phyloP scores from a whole-genome alignment of 2,329 filamentous ascomycete species.

The Penicillium verrucosum region DNA sequence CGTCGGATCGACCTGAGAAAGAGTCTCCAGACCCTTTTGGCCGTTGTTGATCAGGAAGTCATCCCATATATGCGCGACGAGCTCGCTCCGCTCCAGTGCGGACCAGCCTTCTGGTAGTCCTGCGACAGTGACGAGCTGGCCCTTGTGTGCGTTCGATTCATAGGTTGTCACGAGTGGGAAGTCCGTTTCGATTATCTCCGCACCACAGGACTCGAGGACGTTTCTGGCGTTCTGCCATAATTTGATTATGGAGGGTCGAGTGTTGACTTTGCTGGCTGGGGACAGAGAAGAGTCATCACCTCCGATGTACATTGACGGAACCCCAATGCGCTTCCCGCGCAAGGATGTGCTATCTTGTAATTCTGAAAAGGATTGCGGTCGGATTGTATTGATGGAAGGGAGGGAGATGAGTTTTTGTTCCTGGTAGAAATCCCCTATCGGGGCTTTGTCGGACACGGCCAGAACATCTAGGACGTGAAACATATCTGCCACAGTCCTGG shows the following conservation, averaged over 20 bases:
- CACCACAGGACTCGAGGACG: conserved; percentile 31
- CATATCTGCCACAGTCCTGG: conserved; percentile 51
- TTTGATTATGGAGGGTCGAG: conserved; percentile 39
- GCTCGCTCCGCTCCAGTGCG: conserved; percentile 46
- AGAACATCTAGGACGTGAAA: conserved; percentile 51
- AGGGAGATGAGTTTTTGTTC: conserved; percentile 49
- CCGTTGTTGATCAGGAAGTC: conserved; percentile 48
- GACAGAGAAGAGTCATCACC: conserved; percentile 30
- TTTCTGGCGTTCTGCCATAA: conserved; percentile 32
- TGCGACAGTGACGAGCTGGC: conserved; percentile 40
- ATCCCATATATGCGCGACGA: conserved; percentile 54
- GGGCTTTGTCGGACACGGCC: conserved; percentile 42
- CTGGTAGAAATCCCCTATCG: conserved; percentile 54
- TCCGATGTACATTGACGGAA: conserved; percentile 53
- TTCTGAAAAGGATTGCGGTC: conserved; percentile 33
- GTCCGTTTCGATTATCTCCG: conserved; percentile 32
- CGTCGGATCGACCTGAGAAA: conserved; percentile 41
- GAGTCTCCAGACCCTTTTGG: conserved; percentile 38
- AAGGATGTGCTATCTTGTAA: conserved; percentile 35
- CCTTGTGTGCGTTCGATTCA: conserved; percentile 34
- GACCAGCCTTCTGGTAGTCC: conserved; percentile 48
- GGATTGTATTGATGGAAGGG: conserved; percentile 30
- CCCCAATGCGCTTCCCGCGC: conserved; percentile 47
- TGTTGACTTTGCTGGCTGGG: conserved; percentile 37
- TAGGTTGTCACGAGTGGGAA: conserved; percentile 34